These are phyloP conservation scores for Ganoderma lingzhi DNA, from an alignment of 1,284 basidiomycete species.

Conservation along the genomic window DNA sequence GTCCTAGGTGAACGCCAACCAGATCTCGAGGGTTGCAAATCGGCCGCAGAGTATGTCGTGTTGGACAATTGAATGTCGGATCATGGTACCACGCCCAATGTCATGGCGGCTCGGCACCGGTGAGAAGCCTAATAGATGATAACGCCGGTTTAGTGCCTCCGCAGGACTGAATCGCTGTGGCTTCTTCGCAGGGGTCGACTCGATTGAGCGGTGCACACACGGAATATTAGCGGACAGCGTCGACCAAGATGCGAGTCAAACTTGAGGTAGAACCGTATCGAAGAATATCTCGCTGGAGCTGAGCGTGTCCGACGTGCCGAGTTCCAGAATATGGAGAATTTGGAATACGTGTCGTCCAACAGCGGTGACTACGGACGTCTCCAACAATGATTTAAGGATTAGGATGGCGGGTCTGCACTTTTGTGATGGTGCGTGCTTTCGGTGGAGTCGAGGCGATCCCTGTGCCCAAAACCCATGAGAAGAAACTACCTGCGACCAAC, in stretches of 20 bases:
- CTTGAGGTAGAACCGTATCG: neutral
- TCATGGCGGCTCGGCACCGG: slow-evolving; percentile 1
- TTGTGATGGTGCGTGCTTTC: neutral
- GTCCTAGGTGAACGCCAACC: neutral
- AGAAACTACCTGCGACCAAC: neutral
- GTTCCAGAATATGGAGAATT: neutral
- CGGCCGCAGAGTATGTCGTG: neutral
- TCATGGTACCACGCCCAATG: neutral
- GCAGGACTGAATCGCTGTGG: neutral
- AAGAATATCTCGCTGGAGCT: neutral
- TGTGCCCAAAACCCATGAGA: neutral
- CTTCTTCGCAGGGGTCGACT: neutral
- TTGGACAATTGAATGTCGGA: neutral
- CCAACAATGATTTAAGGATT: neutral
- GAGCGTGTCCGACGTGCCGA: neutral
- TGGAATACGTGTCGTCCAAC: neutral
- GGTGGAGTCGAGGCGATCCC: neutral
- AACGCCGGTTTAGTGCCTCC: neutral
- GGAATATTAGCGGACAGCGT: neutral
- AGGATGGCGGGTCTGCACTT: neutral
- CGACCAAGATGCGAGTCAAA: neutral
- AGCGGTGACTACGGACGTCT: neutral
- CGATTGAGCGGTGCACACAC: neutral
- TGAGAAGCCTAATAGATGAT: neutral
- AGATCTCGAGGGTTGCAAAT: neutral